Percentiles rank a stretch among this genome's conserved stretches.
phyloP scores from a whole-genome alignment of 2,329 filamentous ascomycete species.

The Penicillium fuscoglaucum region DNA sequence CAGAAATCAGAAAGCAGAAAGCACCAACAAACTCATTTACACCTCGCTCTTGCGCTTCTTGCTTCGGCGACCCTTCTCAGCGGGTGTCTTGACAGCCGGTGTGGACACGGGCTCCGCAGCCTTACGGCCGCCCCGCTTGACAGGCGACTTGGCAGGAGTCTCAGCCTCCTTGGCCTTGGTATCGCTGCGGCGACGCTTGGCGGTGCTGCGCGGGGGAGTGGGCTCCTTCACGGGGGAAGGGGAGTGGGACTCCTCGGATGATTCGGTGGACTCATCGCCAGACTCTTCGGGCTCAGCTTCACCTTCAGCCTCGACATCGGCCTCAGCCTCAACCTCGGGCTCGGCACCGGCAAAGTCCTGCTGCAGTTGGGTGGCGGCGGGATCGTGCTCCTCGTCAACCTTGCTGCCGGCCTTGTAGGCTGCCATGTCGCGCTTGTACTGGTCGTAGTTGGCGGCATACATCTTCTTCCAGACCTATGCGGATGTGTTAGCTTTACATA shows the following conservation, averaged over 20 bases:
- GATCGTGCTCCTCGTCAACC: slow-evolving; percentile 45
- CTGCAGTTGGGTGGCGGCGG: slow-evolving; percentile 44
- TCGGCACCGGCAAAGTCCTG: slow-evolving; percentile 43
- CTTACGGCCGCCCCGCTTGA: slow-evolving; percentile 25
- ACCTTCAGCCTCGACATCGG: slow-evolving; percentile 22
- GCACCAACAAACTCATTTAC: slow-evolving; percentile 10
- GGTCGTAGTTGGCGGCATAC: slow-evolving; percentile 58
- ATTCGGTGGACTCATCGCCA: slow-evolving; percentile 29
- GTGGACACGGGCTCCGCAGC: slow-evolving; percentile 18
- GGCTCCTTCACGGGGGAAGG: slow-evolving; percentile 44
- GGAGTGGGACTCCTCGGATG: slow-evolving; percentile 35
- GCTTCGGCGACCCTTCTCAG: slow-evolving; percentile 39
- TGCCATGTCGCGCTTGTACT: slow-evolving; percentile 57
- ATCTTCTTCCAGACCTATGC: slow-evolving; percentile 55
- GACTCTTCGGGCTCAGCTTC: slow-evolving; percentile 16
- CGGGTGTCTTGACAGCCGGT: slow-evolving; percentile 29
- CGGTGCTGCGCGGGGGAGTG: slow-evolving; percentile 42
- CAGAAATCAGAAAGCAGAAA: slow-evolving; percentile 23
- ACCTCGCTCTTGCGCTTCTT: slow-evolving; percentile 53
- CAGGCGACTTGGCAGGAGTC: slow-evolving; percentile 32
- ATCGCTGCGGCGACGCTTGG: slow-evolving; percentile 48
- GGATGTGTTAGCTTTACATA: slow-evolving; percentile 13
- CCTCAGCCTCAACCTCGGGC: slow-evolving; percentile 23
- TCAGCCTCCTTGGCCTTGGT: slow-evolving; percentile 31
- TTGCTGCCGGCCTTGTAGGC: slow-evolving; percentile 57